Conservation (phyloP, 768 basidiomycete genomes). For the Boletus rex-veris region DNA sequence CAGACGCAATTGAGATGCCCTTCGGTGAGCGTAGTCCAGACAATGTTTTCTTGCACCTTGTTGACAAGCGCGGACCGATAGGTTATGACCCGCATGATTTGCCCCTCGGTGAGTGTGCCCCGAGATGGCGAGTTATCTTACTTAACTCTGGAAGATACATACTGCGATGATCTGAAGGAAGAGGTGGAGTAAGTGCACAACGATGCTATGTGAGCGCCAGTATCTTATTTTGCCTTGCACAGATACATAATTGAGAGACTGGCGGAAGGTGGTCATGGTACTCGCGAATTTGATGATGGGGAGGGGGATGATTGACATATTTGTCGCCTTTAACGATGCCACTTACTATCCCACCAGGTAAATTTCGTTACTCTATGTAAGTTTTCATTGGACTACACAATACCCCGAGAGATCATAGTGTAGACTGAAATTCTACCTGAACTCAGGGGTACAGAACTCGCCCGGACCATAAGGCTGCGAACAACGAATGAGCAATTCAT, state of each 20-base stretch:
- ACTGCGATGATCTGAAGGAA: slow-evolving; percentile 82
- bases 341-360: neutral
- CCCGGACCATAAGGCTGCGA: slow-evolving; percentile 89
- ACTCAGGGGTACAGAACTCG: slow-evolving; percentile 83
- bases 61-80: slow-evolving; percentile 21
- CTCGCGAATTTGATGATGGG: slow-evolving; percentile 71
- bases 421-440: slow-evolving; percentile 48
- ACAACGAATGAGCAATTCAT: slow-evolving; percentile 9
- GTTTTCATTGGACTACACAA: neutral
- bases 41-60: neutral
- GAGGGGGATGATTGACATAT: slow-evolving; percentile 70
- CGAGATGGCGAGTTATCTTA: neutral
- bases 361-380: neutral
- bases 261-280: slow-evolving; percentile 72
- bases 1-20: slow-evolving; percentile 92
- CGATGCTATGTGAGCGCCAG: neutral
- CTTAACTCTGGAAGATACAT: slow-evolving; percentile 52
- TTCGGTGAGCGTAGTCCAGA: slow-evolving; percentile 55
- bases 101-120: slow-evolving; percentile 60
- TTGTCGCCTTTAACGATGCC: neutral
- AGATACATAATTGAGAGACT: slow-evolving; percentile 70
- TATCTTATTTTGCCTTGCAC: slow-evolving; percentile 9
- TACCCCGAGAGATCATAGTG: neutral
- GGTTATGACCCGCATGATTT: slow-evolving; percentile 65
- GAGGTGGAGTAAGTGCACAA: slow-evolving; percentile 64